These are phyloP conservation scores for Galeopsis tetrahit DNA, from an alignment of 257 asterid species.

Conservation along the genomic window DNA sequence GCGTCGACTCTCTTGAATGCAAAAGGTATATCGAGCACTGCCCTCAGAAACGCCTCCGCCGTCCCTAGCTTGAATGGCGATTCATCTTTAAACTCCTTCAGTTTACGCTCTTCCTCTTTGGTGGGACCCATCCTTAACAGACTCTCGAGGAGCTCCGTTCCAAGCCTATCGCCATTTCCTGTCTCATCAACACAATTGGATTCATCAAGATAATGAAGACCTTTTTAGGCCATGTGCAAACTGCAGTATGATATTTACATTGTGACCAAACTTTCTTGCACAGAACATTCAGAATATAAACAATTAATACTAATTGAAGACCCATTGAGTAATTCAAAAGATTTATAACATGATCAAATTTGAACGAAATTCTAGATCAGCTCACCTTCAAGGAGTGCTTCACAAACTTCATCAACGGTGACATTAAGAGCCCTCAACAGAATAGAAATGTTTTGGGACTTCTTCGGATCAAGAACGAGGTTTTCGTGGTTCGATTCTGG, in stretches of 20 bases:
- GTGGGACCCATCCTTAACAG: slow-evolving; percentile 86
- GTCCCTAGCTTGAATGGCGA: slow-evolving; percentile 63
- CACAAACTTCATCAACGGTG: slow-evolving; percentile 78
- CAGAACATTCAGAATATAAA: slow-evolving; percentile 15
- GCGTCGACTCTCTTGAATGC: slow-evolving; percentile 87
- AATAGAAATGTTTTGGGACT: slow-evolving; percentile 80
- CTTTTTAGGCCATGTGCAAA: background rate
- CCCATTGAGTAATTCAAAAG: too few relatives aligned
- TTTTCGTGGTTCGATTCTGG: slow-evolving; percentile 52
- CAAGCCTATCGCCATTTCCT: slow-evolving; percentile 71
- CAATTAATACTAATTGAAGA: background rate
- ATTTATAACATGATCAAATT: too few relatives aligned
- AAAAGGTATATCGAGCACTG: slow-evolving; percentile 68
- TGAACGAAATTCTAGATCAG: too few relatives aligned
- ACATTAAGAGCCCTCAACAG: slow-evolving; percentile 74
- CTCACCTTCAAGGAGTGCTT: slow-evolving; percentile 75
- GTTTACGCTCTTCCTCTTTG: slow-evolving; percentile 67
- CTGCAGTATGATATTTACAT: background rate
- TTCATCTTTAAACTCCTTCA: slow-evolving; percentile 63
- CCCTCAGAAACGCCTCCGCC: slow-evolving; percentile 82
- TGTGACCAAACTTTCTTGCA: slow-evolving; percentile 15
- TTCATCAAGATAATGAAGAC: background rate
- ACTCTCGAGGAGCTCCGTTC: slow-evolving; percentile 77
- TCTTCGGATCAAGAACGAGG: slow-evolving; percentile 69
- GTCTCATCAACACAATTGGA: slow-evolving; percentile 18